Percentiles rank a stretch among this genome's conserved stretches.
These are phyloP conservation scores for Dictyostelium gargantuum DNA, from an alignment of 208 protist species.

Conservation along the genomic window DNA sequence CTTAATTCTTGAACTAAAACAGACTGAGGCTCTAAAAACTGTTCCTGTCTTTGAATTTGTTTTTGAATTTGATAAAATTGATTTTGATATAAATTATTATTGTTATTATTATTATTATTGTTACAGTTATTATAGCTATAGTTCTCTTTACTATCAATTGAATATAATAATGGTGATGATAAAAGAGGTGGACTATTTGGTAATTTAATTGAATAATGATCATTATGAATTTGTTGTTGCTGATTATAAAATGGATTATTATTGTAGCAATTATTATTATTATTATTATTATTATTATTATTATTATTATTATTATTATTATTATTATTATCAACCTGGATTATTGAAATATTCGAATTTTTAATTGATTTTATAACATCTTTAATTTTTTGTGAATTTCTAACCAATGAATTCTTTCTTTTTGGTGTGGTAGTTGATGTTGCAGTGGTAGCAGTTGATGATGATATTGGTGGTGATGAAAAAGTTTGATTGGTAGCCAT, in stretches of 20 bases:
- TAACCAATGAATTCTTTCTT: slow-evolving; percentile 12
- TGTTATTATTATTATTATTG: slow-evolving; percentile 11
- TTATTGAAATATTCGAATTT: not conserved
- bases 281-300: not conserved
- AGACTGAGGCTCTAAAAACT: not conserved
- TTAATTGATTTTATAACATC: slow-evolving; percentile 15
- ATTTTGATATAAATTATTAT: not conserved
- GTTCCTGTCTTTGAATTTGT: not conserved
- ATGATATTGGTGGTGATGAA: not conserved
- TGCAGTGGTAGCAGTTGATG: not conserved
- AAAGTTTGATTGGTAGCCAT: not conserved
- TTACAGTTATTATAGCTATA: not conserved
- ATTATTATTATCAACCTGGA: not conserved
- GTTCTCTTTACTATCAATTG: not conserved
- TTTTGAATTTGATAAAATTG: not conserved
- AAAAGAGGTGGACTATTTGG: not conserved
- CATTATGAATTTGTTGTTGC: not conserved
- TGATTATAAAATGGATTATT: not conserved
- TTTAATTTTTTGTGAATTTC: slow-evolving; percentile 28
- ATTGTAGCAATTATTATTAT: not conserved
- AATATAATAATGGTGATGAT: not conserved
- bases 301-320: not conserved
- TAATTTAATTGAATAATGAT: not conserved
- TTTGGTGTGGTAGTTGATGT: not conserved
- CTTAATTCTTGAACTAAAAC: not conserved